phyloP scores from a whole-genome alignment of 495 filamentous ascomycete genomes.

The Penicillium lagena region DNA sequence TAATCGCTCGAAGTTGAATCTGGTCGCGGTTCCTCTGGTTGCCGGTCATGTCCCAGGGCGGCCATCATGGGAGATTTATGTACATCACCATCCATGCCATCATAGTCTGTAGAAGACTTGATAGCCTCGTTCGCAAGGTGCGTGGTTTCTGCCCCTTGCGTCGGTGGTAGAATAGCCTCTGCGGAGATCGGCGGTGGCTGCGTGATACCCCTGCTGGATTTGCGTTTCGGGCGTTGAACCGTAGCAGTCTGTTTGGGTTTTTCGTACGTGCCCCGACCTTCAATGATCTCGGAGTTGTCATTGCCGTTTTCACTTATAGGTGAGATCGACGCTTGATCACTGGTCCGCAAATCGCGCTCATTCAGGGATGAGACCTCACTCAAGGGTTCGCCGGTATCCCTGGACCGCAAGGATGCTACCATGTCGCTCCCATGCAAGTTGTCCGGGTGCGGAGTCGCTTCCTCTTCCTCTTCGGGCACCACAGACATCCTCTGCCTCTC shows the following conservation, averaged over 20 bases:
- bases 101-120: conserved; percentile 10
- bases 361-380: no score
- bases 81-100: conserved; percentile 13
- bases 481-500: conserved; percentile 17
- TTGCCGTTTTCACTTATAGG: conserved; percentile 15
- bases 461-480: conserved; percentile 20
- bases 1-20: conserved; percentile 32
- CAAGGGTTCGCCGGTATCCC: neutral
- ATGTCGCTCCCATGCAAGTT: conserved; percentile 9
- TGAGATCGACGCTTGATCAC: conserved; percentile 5
- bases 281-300: conserved; percentile 26
- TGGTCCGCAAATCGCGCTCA: no score
- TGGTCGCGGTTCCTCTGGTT: conserved; percentile 5
- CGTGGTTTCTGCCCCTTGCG: conserved; percentile 27
- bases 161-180: conserved; percentile 15
- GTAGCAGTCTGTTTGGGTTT: conserved; percentile 23
- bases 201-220: conserved; percentile 21
- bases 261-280: conserved; percentile 30
- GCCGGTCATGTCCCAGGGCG: neutral
- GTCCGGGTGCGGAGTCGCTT: neutral
- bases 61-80: conserved; percentile 13
- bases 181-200: conserved; percentile 20
- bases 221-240: conserved; percentile 28
- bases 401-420: conserved; percentile 16
- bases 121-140: conserved; percentile 18